Evolutionary conservation across 495 filamentous ascomycete genomes (phyloP), one percentile per base, ranked within the genome.

Genomic region (Talaromyces liani): DNA sequence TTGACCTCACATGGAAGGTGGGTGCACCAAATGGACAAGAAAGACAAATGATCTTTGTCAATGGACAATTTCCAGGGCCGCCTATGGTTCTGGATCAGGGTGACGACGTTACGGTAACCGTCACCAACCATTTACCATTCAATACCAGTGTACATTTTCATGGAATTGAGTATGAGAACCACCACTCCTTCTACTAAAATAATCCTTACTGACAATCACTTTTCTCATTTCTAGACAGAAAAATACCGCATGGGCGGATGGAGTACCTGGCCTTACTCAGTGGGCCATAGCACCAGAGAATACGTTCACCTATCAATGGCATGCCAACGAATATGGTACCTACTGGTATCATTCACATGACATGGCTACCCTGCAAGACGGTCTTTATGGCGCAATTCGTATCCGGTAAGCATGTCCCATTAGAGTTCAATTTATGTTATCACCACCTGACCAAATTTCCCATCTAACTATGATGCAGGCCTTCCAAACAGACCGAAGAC

Each of bases 31-130:
- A 80, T 71, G 78, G 79, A 41, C 45, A 68, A 14, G 56, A 60
- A 20, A 65, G 79, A 25, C 66, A 80, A 2, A 73, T 84, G 47
- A 74, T 86, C 10, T 78, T 85, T 24, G 75, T 84, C 47, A 87
- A 87, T 70, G 81, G 79, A 22, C 77, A 80, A 6, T 85, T 80
- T 60, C 84, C 84, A 0, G 83, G 81, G 0, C 84, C 83, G 0
- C 34, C 79, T 12, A 76, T 87, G 47, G 75, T 82, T 56, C 71
- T 82, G 1, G 80, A 84, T 65, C 79, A 85, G 73, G 83, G 82
- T 5, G 83, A 86, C 68, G 76, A 74, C 34, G 80, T 85, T 61
- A 73, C 80, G 51, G 81, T 86, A 9, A 29, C 58, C 4, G 59
- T 68, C 10, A 59, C 64, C 24, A 66, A 68, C n/a, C 34, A 34